Evolutionary conservation across 2,329 filamentous ascomycete genomes (phyloP).

Genomic region (Plenodomus biglobosus): DNA sequence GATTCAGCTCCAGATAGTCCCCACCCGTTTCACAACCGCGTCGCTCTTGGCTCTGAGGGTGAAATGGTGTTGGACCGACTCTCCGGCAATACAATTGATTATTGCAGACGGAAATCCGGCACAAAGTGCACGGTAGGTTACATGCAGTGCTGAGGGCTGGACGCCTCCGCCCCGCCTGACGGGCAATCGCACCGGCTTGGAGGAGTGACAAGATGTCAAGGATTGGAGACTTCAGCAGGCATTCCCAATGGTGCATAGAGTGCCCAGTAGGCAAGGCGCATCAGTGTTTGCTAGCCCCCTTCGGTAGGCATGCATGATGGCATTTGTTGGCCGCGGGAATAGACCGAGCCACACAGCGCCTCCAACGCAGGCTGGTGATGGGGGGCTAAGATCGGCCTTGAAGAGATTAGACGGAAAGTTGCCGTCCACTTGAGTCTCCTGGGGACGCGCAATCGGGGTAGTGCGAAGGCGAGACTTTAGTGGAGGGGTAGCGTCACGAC

Average conservation of each 20-base stretch:
- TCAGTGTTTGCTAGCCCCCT: conserved; percentile 5
- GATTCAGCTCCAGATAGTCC: conserved; percentile 17
- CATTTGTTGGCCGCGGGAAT: conserved; percentile 3
- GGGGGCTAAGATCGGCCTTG: not conserved
- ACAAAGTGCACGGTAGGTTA: not conserved
- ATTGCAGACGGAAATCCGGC: conserved; percentile 2
- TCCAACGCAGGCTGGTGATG: conserved; percentile 1
- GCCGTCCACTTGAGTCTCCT: not conserved
- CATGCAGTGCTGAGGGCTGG: not conserved
- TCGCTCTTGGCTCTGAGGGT: conserved; percentile 21
- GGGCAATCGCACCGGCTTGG: not conserved
- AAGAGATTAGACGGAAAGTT: conserved; percentile 6
- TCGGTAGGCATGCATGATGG: not conserved
- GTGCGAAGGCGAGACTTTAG: not conserved
- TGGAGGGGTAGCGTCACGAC: not conserved
- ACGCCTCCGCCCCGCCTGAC: not conserved
- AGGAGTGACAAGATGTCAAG: not conserved
- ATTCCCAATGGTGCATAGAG: conserved; percentile 2
- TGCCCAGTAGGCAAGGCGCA: conserved; percentile 4
- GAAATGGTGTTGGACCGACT: conserved; percentile 11
- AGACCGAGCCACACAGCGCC: conserved; percentile 2
- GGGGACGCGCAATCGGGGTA: not conserved
- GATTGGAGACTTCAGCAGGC: conserved; percentile 4
- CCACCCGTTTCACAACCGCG: conserved; percentile 25
- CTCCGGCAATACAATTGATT: not conserved